A percentile compares a stretch with the other conserved stretches of the same genome.
These are phyloP conservation scores for Ilyonectria sp. DNA, from an alignment of 2,329 filamentous ascomycete genomes.

Conservation along the genomic window DNA sequence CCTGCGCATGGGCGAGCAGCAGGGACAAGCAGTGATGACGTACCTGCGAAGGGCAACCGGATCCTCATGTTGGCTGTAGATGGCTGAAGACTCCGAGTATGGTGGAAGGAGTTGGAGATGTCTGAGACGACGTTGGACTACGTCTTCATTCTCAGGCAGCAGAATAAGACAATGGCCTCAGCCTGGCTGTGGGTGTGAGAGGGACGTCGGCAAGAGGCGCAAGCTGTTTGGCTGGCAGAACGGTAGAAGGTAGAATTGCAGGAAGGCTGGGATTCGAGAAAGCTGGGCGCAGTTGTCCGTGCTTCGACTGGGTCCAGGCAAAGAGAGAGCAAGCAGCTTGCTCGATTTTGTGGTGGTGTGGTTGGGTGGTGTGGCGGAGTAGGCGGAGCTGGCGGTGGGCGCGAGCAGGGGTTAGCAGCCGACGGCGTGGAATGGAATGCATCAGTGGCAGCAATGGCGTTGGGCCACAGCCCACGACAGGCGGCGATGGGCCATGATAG, in stretches of 20 bases:
- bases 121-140: constrained; percentile 2
- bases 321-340: constrained; percentile 23
- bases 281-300: constrained; percentile 15
- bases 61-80: constrained; percentile 76
- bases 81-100: constrained; percentile 14
- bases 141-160: constrained; percentile 9
- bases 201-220: constrained; percentile 8
- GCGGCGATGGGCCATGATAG: constrained; percentile 7
- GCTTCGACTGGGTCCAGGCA: constrained; percentile 9
- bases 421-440: constrained; percentile 24
- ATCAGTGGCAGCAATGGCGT: constrained; percentile 16
- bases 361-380: constrained; percentile 26
- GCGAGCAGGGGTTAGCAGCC: constrained; percentile 28
- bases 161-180: constrained; percentile 13
- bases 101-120: neutral
- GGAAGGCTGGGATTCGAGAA: constrained; percentile 21
- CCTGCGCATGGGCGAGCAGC: constrained; percentile 4
- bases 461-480: constrained; percentile 11
- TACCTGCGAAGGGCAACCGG: constrained; percentile 90
- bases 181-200: neutral
- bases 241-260: constrained; percentile 8
- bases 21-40: constrained; percentile 47
- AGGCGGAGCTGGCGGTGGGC: constrained; percentile 24
- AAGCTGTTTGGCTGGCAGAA: constrained; percentile 16
- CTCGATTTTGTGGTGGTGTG: constrained; percentile 25